Evolutionary conservation across 176 grass and related monocot species (phyloP).

Genomic region (Hordeum vulgare): MorexV3_pseudomolecules_assembly NC_058519.1:514219205-514219704

Average conservation of each 20-base stretch:
- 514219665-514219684: constrained; percentile 61
- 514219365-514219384: constrained; percentile 11
- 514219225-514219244: constrained; percentile 18
- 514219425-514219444: constrained; percentile 41
- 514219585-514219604: constrained; percentile 23
- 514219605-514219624: constrained; percentile 24
- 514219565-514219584: constrained; percentile 15
- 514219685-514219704: constrained; percentile 46
- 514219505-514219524: constrained; percentile 7
- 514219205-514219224: neutral
- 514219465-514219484: neutral
- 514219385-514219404: constrained; percentile 15
- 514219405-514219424: constrained; percentile 51
- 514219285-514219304: constrained; percentile 18
- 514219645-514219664: constrained; percentile 37
- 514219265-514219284: constrained; percentile 9
- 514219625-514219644: constrained; percentile 43
- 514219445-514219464: constrained; percentile 31
- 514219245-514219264: constrained; percentile 2
- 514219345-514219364: constrained; percentile 38
- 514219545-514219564: constrained; percentile 13
- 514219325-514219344: constrained; percentile 39
- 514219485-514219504: neutral
- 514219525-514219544: constrained; percentile 32
- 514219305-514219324: constrained; percentile 23